Evolutionary conservation across 2,329 filamentous ascomycete genomes (phyloP).

Genomic region (Periconia macrospinosa): DNA sequence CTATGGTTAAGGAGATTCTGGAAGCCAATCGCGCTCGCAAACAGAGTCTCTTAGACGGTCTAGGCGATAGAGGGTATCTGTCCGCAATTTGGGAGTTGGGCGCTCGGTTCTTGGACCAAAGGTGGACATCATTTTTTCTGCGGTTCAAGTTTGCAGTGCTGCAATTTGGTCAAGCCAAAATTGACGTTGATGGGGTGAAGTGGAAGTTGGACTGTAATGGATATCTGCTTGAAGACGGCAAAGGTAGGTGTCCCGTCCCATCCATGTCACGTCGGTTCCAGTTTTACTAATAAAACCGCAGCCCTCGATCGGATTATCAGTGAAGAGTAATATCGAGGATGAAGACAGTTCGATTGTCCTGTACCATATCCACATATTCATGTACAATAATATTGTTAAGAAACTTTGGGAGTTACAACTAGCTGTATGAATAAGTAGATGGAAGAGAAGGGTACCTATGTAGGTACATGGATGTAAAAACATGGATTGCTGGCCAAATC

Average conservation of each 20-base stretch:
- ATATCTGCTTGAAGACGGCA: slow-evolving; percentile 34
- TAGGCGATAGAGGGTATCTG: slow-evolving; percentile 27
- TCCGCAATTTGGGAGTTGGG: slow-evolving; percentile 27
- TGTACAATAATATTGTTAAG: not conserved
- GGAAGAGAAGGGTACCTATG: too few species aligned
- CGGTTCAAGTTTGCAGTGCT: slow-evolving; percentile 39
- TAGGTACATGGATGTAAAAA: too few species aligned
- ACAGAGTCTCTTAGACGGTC: slow-evolving; percentile 29
- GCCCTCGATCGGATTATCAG: slow-evolving; percentile 36
- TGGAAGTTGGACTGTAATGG: slow-evolving; percentile 43
- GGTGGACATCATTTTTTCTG: slow-evolving; percentile 40
- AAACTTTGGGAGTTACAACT: too few species aligned
- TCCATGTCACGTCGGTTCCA: not conserved
- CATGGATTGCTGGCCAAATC: too few species aligned
- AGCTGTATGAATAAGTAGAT: too few species aligned
- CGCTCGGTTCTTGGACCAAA: slow-evolving; percentile 37
- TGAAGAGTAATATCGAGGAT: slow-evolving; percentile 4
- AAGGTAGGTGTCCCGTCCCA: slow-evolving; percentile 28
- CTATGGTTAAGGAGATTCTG: slow-evolving; percentile 31
- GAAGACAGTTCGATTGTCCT: too few species aligned
- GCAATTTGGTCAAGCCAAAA: slow-evolving; percentile 33
- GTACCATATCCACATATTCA: not conserved
- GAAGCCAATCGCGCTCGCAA: slow-evolving; percentile 32
- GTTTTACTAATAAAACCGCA: slow-evolving; percentile 14
- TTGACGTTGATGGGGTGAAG: slow-evolving; percentile 33